These are phyloP conservation scores for Mallotus repandus DNA, from an alignment of 441 rosid genomes.

Conservation along the genomic window DNA sequence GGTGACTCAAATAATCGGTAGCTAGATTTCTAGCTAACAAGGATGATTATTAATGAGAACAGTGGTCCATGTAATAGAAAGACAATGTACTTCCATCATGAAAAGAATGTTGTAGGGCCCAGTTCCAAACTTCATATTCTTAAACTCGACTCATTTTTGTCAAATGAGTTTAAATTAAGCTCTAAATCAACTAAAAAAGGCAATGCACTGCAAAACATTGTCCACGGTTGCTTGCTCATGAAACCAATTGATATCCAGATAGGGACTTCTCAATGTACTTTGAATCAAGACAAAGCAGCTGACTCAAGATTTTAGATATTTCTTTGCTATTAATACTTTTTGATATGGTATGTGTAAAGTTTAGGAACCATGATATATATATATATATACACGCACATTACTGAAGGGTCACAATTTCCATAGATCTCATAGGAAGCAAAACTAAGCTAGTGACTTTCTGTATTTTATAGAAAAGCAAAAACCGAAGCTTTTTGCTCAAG, in stretches of 20 bases:
- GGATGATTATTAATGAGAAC: background rate
- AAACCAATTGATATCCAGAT: background rate
- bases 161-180: background rate
- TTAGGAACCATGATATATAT: background rate
- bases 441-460: background rate
- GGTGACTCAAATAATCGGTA: background rate
- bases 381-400: background rate
- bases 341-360: background rate
- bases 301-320: background rate
- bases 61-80: no score
- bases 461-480: background rate
- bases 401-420: background rate
- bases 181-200: background rate
- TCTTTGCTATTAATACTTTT: no score
- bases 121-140: no score
- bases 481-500: background rate
- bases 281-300: background rate
- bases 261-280: background rate
- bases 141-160: background rate
- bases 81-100: no score
- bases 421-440: constrained; percentile 1
- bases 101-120: no score
- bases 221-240: background rate
- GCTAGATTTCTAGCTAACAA: background rate
- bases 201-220: background rate